phyloP scores from a whole-genome alignment of 106 monocot species.

The Dioscorea dumetorum region DNA sequence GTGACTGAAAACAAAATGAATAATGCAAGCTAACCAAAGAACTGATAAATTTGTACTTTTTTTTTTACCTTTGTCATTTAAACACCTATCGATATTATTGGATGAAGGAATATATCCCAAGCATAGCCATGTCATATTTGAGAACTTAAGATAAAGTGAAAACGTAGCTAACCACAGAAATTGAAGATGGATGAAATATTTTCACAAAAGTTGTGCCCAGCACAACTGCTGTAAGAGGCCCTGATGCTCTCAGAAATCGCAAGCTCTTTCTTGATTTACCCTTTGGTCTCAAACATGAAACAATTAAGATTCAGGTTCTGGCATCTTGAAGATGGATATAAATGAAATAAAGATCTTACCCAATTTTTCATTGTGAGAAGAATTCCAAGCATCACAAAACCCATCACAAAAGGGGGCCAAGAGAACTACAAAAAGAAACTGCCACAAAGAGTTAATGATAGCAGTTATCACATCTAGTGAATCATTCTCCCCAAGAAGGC shows the following conservation, averaged over 20 bases:
- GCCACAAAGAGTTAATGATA: background rate
- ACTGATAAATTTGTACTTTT: too few relatives aligned
- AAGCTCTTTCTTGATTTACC: constrained; percentile 72
- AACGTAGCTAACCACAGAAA: constrained; percentile 68
- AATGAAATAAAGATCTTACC: constrained; percentile 35
- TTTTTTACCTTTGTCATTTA: too few relatives aligned
- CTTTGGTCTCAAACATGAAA: constrained; percentile 30
- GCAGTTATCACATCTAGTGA: too few relatives aligned
- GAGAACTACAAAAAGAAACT: constrained; percentile 68
- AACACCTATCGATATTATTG: too few relatives aligned
- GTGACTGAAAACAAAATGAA: too few relatives aligned
- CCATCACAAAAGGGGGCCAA: constrained; percentile 98
- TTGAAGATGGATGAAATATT: constrained; percentile 91
- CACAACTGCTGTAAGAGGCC: constrained; percentile 89
- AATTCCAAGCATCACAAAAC: constrained; percentile 62
- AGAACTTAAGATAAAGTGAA: too few relatives aligned
- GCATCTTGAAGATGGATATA: background rate
- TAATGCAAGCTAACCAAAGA: too few relatives aligned
- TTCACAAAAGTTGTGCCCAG: constrained; percentile 84
- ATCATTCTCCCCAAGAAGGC: too few relatives aligned
- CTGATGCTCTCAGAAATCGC: constrained; percentile 66
- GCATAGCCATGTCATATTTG: too few relatives aligned
- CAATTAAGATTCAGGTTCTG: background rate
- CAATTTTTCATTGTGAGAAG: constrained; percentile 89
- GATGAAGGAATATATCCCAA: too few relatives aligned